Evolutionary conservation across 345 rosid genomes (phyloP), one percentile per base, ranked within the genome.

Genomic region (Boechera stricta): DNA sequence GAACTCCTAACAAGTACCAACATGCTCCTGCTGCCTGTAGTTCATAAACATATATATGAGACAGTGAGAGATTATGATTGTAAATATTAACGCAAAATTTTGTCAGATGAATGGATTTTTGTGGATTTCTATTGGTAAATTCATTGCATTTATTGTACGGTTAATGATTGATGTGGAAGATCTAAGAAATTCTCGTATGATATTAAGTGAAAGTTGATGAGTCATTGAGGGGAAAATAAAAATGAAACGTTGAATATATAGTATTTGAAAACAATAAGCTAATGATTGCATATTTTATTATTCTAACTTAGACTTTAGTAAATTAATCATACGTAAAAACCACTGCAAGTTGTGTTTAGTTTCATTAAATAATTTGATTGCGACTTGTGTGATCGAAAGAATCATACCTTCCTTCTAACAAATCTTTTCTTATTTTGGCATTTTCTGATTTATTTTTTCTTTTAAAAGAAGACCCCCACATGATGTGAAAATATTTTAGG

Each of bases 1-100:
- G 99, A 29, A 92, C 83, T 54, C 99, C 99, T 64, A 95, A 66
- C 67, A 95, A 85, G 83, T 95, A 95, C 99, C 99, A 95, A 79
- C 98, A 95, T 32, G 98, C 99, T 69, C 99, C 99, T 5, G 97
- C 96, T 6, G 94, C 98, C 99, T 94, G 80, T 26, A 36, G 28
- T 64, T 36, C 60, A 47, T 26, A 54, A 44, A 11, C 11, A 16
- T 24, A 15, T 15, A 67, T 26, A 29, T 21, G 66, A 52, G 42
- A n/a, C 10, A 39, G 13, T 35, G 28, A 28, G 42, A n/a, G 21
- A 63, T 16, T 38, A 16, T 2, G 28, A 51, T 26, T n/a, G 35
- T 57, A 47, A 58, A 36, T 59, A 1, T 29, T 15, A 38, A 29
- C 31, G 1, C 3, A 24, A 5, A 1, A 1, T 18, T 48, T 66